Conservation (phyloP, 805 yeast species). For the Lachancea dasiensis region DNA sequence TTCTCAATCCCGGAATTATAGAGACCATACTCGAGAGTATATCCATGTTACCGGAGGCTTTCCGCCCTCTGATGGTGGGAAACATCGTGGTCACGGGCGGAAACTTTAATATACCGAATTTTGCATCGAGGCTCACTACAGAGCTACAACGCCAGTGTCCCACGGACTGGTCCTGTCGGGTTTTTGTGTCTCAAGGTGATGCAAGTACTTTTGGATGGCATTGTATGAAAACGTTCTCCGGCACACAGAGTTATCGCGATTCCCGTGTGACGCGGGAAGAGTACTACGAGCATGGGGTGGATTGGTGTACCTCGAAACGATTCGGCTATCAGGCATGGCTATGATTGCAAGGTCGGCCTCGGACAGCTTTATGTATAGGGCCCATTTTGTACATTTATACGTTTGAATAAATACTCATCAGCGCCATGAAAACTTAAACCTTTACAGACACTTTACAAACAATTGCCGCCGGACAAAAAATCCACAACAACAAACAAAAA, state of each 20-base stretch:
- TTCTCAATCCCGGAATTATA: slow-evolving; percentile 73
- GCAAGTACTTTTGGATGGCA: slow-evolving; percentile 51
- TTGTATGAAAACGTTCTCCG: slow-evolving; percentile 45
- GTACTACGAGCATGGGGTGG: slow-evolving; percentile 75
- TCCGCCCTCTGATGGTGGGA: slow-evolving; percentile 68
- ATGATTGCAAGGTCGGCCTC: slow-evolving; percentile 7
- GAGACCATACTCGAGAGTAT: slow-evolving; percentile 65
- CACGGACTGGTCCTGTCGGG: slow-evolving; percentile 58
- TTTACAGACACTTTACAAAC: no score
- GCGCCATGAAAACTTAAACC: no score
- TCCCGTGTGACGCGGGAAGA: slow-evolving; percentile 70
- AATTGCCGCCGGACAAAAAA: no score
- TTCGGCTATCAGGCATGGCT: slow-evolving; percentile 39
- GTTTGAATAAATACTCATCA: no score
- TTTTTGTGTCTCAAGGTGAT: slow-evolving; percentile 32
- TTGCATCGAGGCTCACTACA: slow-evolving; percentile 49
- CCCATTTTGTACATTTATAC: no score
- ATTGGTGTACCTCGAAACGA: slow-evolving; percentile 38
- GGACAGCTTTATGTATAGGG: no score
- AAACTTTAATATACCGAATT: slow-evolving; percentile 62
- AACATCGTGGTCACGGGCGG: slow-evolving; percentile 86
- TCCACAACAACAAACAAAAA: no score
- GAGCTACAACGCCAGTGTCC: slow-evolving; percentile 68
- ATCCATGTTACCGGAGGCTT: slow-evolving; percentile 61
- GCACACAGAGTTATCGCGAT: slow-evolving; percentile 36